These are phyloP conservation scores for Arthrobotrys conoides DNA, from an alignment of 2,329 filamentous ascomycete species.

Conservation along the genomic window DNA sequence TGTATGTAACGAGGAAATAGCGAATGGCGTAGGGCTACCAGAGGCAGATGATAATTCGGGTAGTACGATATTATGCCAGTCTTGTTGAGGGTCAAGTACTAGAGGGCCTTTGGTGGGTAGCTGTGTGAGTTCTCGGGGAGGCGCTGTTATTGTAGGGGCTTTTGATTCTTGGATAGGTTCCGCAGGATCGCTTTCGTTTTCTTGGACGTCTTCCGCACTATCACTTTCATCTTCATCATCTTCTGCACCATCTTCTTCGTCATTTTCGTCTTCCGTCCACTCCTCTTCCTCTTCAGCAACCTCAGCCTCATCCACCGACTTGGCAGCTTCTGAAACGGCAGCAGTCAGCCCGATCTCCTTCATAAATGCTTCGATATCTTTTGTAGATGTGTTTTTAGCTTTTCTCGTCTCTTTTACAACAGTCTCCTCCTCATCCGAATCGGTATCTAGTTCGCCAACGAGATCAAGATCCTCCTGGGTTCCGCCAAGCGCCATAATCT, in stretches of 20 bases:
- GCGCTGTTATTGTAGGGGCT: conserved; percentile 52
- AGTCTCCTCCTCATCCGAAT: conserved; percentile 68
- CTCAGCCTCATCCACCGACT: conserved; percentile 67
- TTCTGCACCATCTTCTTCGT: too few species aligned
- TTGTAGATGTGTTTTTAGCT: conserved; percentile 70
- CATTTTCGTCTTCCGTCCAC: conserved; percentile 65
- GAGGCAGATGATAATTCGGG: conserved; percentile 69
- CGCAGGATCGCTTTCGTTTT: neutral
- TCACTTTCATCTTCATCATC: conserved; percentile 66
- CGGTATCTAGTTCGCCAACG: conserved; percentile 72
- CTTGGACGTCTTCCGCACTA: conserved; percentile 18
- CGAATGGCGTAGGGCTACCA: conserved; percentile 12
- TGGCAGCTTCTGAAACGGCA: conserved; percentile 69
- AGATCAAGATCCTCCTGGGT: conserved; percentile 77
- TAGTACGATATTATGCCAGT: conserved; percentile 77
- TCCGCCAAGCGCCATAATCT: conserved; percentile 77
- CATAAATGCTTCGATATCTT: conserved; percentile 71
- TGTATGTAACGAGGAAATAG: conserved; percentile 73
- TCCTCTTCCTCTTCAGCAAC: conserved; percentile 67
- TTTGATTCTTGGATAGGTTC: conserved; percentile 65
- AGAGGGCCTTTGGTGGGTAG: conserved; percentile 67
- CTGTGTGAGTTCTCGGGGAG: conserved; percentile 61
- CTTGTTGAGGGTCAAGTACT: conserved; percentile 73
- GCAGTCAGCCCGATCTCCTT: conserved; percentile 63
- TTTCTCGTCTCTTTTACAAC: conserved; percentile 65